Base-by-base conservation (phyloP, 805 yeast genomes). In the Saccharomycopsis fermentans region DNA sequence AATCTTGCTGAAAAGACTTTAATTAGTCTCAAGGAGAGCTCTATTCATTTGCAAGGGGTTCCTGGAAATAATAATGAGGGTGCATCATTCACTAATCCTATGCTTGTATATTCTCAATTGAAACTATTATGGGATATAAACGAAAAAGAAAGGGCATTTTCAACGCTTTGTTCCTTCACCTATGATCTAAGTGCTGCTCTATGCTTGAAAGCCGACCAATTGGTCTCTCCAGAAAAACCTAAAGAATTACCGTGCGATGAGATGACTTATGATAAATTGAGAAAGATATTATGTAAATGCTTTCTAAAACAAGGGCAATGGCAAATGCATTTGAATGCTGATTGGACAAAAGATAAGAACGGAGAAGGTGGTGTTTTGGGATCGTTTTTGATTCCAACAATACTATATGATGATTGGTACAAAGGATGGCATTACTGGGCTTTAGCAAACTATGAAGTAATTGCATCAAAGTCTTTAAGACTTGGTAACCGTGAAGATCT, bases 341-440 rank as follows among this genome's bases (percentile, higher is more conserved):
- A 81, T 62, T 92, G 98, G 98, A 80, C 88, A 61, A 78, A 82
- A 9, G 87, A 84, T 62, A 81, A 80, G 59, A 71, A 66, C n/a
- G 76, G 78, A 39, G 83, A 91, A 1, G 91, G 90, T 51, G 86
- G 91, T 1, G 90, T 94, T 63, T 73, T 94, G 60, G 96, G 97
- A 12, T 90, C 97, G 0, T 94, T 89, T 69, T 74, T 94, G 58
- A 76, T 94, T 63, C 98, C 99, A 0, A 92, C 99, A 0, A 97
- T 91, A 69, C 92, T 94, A 70, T 97, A 94, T 69, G 77, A 81
- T 37, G 80, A 81, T 26, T 94, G 99, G 97, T 94, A 94, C 67
- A 94, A 95, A 68, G 99, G 98, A 17, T 95, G 99, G 99, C 99
- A 94, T 69, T 92, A 90, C 68, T 94, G 99, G 99, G 99, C 99